phyloP scores from a whole-genome alignment of 257 asterid genomes.

The Salvia splendens region DNA sequence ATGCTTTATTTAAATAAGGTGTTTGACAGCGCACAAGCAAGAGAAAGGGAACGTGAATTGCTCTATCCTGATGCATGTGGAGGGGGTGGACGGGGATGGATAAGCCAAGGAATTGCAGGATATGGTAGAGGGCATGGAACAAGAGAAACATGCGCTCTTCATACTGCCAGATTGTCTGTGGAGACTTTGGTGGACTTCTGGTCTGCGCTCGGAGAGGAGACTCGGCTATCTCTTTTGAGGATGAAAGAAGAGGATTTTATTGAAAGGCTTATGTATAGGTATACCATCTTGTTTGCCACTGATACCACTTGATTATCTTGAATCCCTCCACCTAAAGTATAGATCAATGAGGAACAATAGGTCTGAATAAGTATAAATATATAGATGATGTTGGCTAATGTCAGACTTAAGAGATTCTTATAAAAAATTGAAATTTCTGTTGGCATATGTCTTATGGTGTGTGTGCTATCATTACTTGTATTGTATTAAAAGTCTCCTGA shows the following conservation, averaged over 20 bases:
- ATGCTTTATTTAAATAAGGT: constrained; percentile 57
- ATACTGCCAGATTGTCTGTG: constrained; percentile 93
- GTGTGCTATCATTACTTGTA: neutral
- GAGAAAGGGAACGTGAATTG: constrained; percentile 92
- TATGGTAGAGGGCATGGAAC: constrained; percentile 89
- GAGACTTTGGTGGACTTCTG: constrained; percentile 96
- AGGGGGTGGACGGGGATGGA: constrained; percentile 99
- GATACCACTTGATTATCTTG: neutral
- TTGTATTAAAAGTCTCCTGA: neutral
- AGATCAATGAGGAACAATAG: neutral
- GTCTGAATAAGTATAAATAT: neutral
- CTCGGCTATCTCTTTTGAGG: constrained; percentile 80
- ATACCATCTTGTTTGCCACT: constrained; percentile 14
- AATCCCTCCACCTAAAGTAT: neutral
- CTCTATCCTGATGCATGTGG: constrained; percentile 99
- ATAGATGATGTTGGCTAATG: neutral
- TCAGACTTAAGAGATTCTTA: neutral
- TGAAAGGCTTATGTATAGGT: constrained; percentile 98
- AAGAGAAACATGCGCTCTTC: constrained; percentile 97
- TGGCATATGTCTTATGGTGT: neutral
- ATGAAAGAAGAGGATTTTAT: constrained; percentile 98
- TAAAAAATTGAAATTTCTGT: constrained; percentile 4
- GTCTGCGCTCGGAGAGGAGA: constrained; percentile 98
- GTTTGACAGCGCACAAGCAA: constrained; percentile 86
- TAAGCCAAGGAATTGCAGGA: constrained; percentile 84